Evolutionary conservation across 805 yeast genomes (phyloP).

Genomic region (Millerozyma miso): DNA sequence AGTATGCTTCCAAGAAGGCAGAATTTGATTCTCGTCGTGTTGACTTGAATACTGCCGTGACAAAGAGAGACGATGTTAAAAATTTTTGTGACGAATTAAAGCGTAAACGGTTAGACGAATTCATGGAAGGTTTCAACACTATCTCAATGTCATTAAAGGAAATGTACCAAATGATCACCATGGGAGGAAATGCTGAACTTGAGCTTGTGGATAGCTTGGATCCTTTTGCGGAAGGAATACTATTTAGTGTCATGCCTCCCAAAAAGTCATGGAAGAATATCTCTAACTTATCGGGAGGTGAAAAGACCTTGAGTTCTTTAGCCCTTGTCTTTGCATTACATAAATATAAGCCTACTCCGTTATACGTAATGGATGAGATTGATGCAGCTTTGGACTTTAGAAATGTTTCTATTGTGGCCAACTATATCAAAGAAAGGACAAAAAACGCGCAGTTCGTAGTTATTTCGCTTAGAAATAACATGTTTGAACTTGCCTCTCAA

Average conservation of each 20-base stretch:
- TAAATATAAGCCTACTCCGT: slow-evolving; percentile 92
- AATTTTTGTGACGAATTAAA: slow-evolving; percentile 63
- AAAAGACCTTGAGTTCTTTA: slow-evolving; percentile 88
- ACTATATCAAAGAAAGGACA: slow-evolving; percentile 92
- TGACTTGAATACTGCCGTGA: slow-evolving; percentile 67
- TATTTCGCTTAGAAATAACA: slow-evolving; percentile 89
- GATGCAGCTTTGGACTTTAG: slow-evolving; percentile 98
- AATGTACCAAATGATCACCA: slow-evolving; percentile 97
- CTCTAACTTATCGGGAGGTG: slow-evolving; percentile 95
- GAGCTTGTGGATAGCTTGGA: slow-evolving; percentile 93
- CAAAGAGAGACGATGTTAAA: slow-evolving; percentile 60
- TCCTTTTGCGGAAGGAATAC: slow-evolving; percentile 96
- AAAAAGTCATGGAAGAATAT: slow-evolving; percentile 97
- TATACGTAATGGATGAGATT: slow-evolving; percentile 98
- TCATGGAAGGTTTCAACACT: slow-evolving; percentile 85
- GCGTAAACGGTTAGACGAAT: slow-evolving; percentile 75
- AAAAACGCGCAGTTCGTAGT: slow-evolving; percentile 96
- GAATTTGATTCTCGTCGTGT: slow-evolving; percentile 63
- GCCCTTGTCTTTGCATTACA: slow-evolving; percentile 96
- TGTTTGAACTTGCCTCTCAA: slow-evolving; percentile 95
- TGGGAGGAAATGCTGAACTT: slow-evolving; percentile 98
- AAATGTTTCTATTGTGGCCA: slow-evolving; percentile 96
- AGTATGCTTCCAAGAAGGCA: slow-evolving; percentile 61
- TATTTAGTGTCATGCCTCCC: slow-evolving; percentile 98
- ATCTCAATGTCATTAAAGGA: slow-evolving; percentile 88